phyloP scores from a whole-genome alignment of 2,329 filamentous ascomycete species.

The Trichoderma harzianum region DNA sequence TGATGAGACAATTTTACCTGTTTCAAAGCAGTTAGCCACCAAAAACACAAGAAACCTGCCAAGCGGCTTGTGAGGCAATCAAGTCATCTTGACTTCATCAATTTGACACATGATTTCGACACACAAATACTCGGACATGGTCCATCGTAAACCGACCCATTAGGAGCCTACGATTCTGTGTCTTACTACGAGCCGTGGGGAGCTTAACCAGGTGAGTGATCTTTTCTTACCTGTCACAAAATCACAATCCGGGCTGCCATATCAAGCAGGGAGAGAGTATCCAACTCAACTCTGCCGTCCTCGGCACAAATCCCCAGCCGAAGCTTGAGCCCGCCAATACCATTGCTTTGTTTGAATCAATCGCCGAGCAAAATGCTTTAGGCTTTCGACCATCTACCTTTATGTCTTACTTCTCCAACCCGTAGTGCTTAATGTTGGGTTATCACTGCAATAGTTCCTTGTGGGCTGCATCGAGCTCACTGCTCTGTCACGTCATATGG shows the following conservation, averaged over 20 bases:
- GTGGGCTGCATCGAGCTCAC: neutral
- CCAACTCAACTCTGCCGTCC: neutral
- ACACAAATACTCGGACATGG: neutral
- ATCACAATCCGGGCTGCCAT: neutral
- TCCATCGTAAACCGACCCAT: neutral
- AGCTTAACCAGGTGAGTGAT: neutral
- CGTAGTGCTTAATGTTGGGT: neutral
- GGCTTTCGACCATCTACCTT: neutral
- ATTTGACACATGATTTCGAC: neutral
- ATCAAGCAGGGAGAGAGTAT: neutral
- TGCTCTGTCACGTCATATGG: neutral
- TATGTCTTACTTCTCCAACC: neutral
- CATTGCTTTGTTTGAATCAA: neutral
- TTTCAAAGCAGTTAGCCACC: neutral
- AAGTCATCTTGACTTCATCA: neutral
- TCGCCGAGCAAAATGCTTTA: neutral
- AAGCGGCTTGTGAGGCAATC: neutral
- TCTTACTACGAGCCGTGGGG: conserved; percentile 10
- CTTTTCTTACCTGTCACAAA: neutral
- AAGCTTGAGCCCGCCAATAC: neutral
- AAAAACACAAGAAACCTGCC: neutral
- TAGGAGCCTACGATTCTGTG: neutral
- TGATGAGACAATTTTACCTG: no score
- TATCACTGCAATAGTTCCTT: neutral
- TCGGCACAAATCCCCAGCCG: neutral